phyloP scores from a whole-genome alignment of 1,139 yeast genomes.

The Zygosaccharomyces sapae region DNA sequence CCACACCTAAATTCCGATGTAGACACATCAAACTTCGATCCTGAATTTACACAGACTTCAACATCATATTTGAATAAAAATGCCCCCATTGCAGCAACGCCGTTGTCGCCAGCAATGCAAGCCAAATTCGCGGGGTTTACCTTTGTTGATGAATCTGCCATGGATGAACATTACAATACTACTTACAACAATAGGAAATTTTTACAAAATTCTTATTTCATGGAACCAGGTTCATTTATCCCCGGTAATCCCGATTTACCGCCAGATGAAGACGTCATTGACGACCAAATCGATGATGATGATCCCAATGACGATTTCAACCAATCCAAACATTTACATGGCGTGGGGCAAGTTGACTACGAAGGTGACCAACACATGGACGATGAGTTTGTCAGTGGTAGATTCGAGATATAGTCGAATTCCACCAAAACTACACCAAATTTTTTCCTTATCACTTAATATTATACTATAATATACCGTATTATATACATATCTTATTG shows the following conservation, averaged over 20 bases:
- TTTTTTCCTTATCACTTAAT: not conserved
- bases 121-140: slow-evolving; percentile 96
- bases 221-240: slow-evolving; percentile 65
- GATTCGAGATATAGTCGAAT: slow-evolving; percentile 57
- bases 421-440: not conserved
- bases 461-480: not conserved
- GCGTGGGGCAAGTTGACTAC: slow-evolving; percentile 25
- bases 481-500: too few relatives aligned
- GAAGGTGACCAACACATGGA: slow-evolving; percentile 43
- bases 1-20: slow-evolving; percentile 88
- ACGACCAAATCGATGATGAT: slow-evolving; percentile 65
- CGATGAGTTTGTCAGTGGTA: slow-evolving; percentile 85
- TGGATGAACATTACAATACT: slow-evolving; percentile 70
- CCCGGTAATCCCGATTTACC: slow-evolving; percentile 77
- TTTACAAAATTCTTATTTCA: slow-evolving; percentile 35
- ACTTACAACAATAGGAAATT: slow-evolving; percentile 33
- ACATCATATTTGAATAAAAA: slow-evolving; percentile 68
- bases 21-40: slow-evolving; percentile 94
- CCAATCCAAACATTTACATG: slow-evolving; percentile 12
- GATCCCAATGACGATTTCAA: slow-evolving; percentile 38
- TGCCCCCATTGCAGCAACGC: slow-evolving; percentile 45
- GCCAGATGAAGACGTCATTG: slow-evolving; percentile 78
- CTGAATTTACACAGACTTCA: slow-evolving; percentile 90
- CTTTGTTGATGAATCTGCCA: slow-evolving; percentile 89
- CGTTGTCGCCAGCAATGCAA: slow-evolving; percentile 89